Evolutionary conservation across 2,329 filamentous ascomycete genomes (phyloP).

Genomic region (Apiospora pterosperma): DNA sequence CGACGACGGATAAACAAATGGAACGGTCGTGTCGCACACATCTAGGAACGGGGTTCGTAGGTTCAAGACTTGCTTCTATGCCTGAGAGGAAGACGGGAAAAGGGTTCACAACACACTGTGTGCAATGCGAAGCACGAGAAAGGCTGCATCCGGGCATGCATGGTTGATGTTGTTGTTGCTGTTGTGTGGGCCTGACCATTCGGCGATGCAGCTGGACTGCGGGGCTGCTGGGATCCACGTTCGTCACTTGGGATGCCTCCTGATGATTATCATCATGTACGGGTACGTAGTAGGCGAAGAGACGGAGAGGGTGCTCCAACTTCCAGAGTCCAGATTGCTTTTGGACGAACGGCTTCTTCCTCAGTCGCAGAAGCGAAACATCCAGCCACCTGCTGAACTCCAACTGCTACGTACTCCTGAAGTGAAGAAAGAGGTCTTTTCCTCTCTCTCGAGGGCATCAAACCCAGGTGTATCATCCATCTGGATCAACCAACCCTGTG

Average conservation of each 20-base stretch:
- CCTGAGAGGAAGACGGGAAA: neutral
- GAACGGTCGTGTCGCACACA: neutral
- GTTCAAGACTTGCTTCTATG: neutral
- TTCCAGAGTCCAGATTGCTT: neutral
- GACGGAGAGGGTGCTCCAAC: neutral
- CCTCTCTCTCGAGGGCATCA: neutral
- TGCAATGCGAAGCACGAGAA: constrained; percentile 1
- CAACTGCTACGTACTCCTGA: neutral
- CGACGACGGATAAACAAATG: neutral
- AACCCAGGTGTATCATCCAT: neutral
- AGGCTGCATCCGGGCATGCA: neutral
- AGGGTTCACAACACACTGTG: neutral
- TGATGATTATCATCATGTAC: neutral
- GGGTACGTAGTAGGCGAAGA: neutral
- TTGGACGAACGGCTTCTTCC: neutral
- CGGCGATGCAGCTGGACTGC: neutral
- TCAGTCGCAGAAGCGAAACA: neutral
- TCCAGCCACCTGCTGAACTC: neutral
- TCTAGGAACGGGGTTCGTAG: neutral
- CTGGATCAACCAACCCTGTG: neutral
- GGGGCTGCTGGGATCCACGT: neutral
- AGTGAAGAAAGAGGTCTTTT: neutral
- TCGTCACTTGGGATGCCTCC: neutral
- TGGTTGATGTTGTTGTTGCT: neutral
- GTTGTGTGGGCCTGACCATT: neutral